phyloP scores from a whole-genome alignment of 495 filamentous ascomycete species.

The Pseudevernia furfuracea region DNA sequence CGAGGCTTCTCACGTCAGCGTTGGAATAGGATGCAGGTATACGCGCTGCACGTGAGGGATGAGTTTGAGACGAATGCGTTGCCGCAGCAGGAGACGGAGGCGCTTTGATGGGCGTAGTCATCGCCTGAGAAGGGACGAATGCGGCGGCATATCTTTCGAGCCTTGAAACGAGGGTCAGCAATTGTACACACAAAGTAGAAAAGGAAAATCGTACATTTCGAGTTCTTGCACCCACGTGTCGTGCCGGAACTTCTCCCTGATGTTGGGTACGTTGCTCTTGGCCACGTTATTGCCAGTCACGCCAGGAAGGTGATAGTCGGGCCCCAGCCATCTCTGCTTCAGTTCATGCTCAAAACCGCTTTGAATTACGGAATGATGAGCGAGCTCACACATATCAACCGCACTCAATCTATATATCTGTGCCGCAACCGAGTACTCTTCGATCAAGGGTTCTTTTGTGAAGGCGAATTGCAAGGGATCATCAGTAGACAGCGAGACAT shows the following conservation, averaged over 20 bases:
- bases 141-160: slow-evolving; percentile 23
- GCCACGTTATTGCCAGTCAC: slow-evolving; percentile 78
- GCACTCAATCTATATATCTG: slow-evolving; percentile 97
- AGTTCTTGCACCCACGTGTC: slow-evolving; percentile 75
- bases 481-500: slow-evolving; percentile 93
- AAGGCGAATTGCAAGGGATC: slow-evolving; percentile 97
- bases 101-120: not conserved
- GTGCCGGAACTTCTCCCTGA: slow-evolving; percentile 80
- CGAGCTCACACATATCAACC: slow-evolving; percentile 97
- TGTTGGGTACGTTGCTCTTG: slow-evolving; percentile 92
- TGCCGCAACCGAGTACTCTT: slow-evolving; percentile 94
- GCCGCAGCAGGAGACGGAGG: slow-evolving; percentile 16
- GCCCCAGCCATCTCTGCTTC: slow-evolving; percentile 85
- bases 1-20: slow-evolving; percentile 32
- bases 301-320: slow-evolving; percentile 63
- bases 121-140: not conserved
- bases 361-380: slow-evolving; percentile 89
- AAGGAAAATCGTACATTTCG: slow-evolving; percentile 55
- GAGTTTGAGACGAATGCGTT: slow-evolving; percentile 4
- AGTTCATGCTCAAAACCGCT: slow-evolving; percentile 85
- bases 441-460: slow-evolving; percentile 95
- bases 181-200: not conserved
- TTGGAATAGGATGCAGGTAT: slow-evolving; percentile 17
- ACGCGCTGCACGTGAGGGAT: slow-evolving; percentile 4
- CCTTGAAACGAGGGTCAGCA: slow-evolving; percentile 12